phyloP scores from a whole-genome alignment of 2,329 filamentous ascomycete species.

The Colletotrichum nymphaeae region DNA sequence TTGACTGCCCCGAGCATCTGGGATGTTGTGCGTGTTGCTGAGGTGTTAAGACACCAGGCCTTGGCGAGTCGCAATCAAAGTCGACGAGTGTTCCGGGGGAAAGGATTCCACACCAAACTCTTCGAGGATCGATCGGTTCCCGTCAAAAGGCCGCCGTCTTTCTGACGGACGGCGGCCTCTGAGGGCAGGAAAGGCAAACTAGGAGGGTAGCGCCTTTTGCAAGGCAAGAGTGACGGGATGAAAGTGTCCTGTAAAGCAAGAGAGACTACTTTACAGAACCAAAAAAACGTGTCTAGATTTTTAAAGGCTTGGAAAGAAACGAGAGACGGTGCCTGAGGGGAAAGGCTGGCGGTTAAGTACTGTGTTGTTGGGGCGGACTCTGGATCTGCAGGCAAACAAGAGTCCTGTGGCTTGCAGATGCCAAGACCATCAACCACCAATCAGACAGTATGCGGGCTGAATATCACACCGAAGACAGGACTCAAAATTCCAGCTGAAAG shows the following conservation, averaged over 20 bases:
- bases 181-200: background rate
- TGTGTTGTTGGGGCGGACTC: background rate
- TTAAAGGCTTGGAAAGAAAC: background rate
- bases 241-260: no score
- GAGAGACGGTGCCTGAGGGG: background rate
- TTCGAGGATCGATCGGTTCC: background rate
- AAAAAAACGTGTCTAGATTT: no score
- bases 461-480: background rate
- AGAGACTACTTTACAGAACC: no score
- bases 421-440: background rate
- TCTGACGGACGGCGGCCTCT: constrained; percentile 2
- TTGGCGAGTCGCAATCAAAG: background rate
- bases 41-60: background rate
- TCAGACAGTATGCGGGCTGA: background rate
- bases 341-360: background rate
- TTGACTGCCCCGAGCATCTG: background rate
- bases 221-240: background rate
- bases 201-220: background rate
- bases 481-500: background rate
- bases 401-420: background rate
- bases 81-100: background rate
- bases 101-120: background rate
- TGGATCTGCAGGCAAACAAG: background rate
- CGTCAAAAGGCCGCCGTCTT: constrained; percentile 16
- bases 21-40: background rate